Conservation (phyloP, 768 basidiomycete genomes). For the Boletus patriciae region DNA sequence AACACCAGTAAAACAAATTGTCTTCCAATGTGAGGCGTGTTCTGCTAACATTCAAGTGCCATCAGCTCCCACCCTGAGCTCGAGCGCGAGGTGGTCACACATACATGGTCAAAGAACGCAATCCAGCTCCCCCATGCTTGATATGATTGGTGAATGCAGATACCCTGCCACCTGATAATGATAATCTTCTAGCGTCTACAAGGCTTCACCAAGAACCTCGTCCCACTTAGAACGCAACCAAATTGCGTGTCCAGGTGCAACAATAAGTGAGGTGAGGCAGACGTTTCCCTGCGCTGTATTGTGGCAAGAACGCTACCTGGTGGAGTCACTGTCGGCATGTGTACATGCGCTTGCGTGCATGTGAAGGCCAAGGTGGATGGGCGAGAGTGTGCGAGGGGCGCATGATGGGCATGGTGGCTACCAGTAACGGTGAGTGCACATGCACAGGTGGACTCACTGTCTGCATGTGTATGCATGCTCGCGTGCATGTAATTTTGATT, state of each 20-base stretch:
- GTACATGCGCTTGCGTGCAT: no score
- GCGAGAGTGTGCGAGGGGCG: no score
- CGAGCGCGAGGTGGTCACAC: constrained; percentile 5
- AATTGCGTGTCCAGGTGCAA: constrained; percentile 92
- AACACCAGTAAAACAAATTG: constrained; percentile 72
- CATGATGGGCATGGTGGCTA: no score
- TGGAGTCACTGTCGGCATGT: neutral
- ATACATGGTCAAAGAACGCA: constrained; percentile 1
- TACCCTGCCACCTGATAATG: constrained; percentile 72
- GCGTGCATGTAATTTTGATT: no score
- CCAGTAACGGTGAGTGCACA: no score
- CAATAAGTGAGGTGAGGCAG: constrained; percentile 65
- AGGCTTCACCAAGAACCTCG: constrained; percentile 53
- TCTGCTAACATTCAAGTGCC: constrained; percentile 37
- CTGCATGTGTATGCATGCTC: no score
- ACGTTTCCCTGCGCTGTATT: constrained; percentile 42
- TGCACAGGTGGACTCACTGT: no score
- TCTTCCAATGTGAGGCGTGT: constrained; percentile 62
- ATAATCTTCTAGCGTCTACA: constrained; percentile 73
- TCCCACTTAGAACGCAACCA: constrained; percentile 71
- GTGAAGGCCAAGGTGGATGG: no score
- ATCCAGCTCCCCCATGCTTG: constrained; percentile 57
- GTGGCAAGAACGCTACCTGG: constrained; percentile 47
- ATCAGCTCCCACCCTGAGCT: constrained; percentile 8
- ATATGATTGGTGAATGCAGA: constrained; percentile 81